Conservation (phyloP, 768 basidiomycete genomes). For the Kwoniella sp. region DNA sequence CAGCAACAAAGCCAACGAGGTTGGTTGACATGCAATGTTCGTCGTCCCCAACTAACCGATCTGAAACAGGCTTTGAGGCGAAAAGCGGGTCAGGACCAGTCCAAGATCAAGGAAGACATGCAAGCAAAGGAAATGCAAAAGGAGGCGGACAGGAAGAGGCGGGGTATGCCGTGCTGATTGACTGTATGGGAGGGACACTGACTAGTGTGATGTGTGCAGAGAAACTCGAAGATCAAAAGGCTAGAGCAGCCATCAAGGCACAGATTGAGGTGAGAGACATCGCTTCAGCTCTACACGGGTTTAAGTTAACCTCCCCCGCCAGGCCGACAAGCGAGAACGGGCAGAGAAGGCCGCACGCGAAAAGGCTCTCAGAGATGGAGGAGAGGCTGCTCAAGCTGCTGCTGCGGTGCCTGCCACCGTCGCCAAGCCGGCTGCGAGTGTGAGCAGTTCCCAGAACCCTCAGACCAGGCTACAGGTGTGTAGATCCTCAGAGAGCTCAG, state of each 20-base stretch:
- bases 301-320: background rate
- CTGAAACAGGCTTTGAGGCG: slow-evolving; percentile 64
- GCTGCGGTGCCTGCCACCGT: slow-evolving; percentile 53
- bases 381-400: slow-evolving; percentile 51
- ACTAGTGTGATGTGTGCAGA: slow-evolving; percentile 54
- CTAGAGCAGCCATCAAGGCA: slow-evolving; percentile 78
- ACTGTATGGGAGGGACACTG: background rate
- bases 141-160: slow-evolving; percentile 73
- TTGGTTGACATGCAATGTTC: slow-evolving; percentile 13
- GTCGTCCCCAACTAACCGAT: background rate
- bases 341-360: slow-evolving; percentile 84
- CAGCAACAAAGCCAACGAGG: slow-evolving; percentile 55
- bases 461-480: slow-evolving; percentile 70
- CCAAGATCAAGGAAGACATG: slow-evolving; percentile 70
- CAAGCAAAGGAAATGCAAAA: slow-evolving; percentile 55
- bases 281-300: background rate
- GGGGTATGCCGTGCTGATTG: slow-evolving; percentile 55
- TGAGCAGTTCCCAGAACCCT: slow-evolving; percentile 68
- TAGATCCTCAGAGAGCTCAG: background rate
- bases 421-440: slow-evolving; percentile 48
- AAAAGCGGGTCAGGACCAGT: slow-evolving; percentile 73
- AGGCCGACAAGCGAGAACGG: slow-evolving; percentile 78
- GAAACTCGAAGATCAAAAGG: slow-evolving; percentile 82
- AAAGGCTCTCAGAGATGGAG: slow-evolving; percentile 84
- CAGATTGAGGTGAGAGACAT: slow-evolving; percentile 65